Base-by-base conservation (phyloP, 75 land plant genomes). In the Pinus taeda region DNA sequence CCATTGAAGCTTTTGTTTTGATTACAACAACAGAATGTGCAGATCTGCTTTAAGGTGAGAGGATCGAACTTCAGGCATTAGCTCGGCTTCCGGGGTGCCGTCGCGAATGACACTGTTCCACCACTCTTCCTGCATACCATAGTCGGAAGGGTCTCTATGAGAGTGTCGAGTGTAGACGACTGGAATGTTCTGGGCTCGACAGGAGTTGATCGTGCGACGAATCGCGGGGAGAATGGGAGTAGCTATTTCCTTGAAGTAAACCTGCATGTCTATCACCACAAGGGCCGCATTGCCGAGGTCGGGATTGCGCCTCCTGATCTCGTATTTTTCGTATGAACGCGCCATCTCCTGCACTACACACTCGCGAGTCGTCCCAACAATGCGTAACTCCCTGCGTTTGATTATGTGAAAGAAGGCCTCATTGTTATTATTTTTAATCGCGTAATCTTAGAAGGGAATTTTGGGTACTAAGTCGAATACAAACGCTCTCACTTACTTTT, bases 241-340 rank as follows among this genome's bases (percentile, higher is more conserved):
- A 7, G 86, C 90, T 37, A 89, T 88, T 76, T 89, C 79, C 57
- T 85, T 56, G 79, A 93, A 93, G 84, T 89, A 79, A 77, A 88
- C 87, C 85, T 93, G 94, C 90, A 93, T 82, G 81, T 93, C 94
- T 76, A 93, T 89, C 45, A 93, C 96, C 60, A 93, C 84, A 8
- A 93, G 84, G 42, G 79, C 90, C 6, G 86, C 76, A 45, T 80
- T 29, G 57, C 78, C 56, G 2, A 92, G 89, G 81, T 93, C 76
- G 9, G 94, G 94, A 56, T 72, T 74, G 57, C 91, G 71, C 30
- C 75, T 33, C 20, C 93, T 74, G 73, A 71, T 78, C 73, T 81
- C 90, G 80, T 83, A 91, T 66, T 83, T 57, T 81, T 67, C 60
- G 76, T 77, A 79, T 13, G 78, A 75, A 17, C n/a, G 6, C 60